Evolutionary conservation across 192 early-diverging fungal genomes (phyloP).

Genomic region (Backusella australiensis): DNA sequence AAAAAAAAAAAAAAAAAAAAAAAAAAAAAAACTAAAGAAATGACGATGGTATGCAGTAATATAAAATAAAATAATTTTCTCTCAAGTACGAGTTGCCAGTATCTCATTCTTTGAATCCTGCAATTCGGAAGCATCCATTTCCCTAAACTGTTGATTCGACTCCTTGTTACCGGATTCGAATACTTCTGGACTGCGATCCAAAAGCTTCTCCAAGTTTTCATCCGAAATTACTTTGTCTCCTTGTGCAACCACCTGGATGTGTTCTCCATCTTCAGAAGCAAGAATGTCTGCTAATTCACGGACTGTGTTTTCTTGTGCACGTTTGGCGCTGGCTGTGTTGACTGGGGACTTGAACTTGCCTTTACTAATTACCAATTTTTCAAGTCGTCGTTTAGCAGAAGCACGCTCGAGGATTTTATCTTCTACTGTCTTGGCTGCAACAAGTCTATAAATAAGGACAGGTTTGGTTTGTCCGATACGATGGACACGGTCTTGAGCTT

Average conservation of each 20-base stretch:
- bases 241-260: conserved; percentile 54
- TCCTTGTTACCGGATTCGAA: conserved; percentile 35
- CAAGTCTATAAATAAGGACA: conserved; percentile 88
- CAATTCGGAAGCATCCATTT: conserved; percentile 41
- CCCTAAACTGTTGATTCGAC: conserved; percentile 39
- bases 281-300: conserved; percentile 75
- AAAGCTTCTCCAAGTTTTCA: conserved; percentile 50
- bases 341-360: conserved; percentile 65
- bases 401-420: conserved; percentile 78
- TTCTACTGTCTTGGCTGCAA: conserved; percentile 85
- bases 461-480: conserved; percentile 93
- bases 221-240: conserved; percentile 59
- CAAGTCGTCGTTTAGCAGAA: conserved; percentile 81
- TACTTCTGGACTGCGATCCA: conserved; percentile 52
- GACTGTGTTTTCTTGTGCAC: conserved; percentile 46
- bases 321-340: neutral
- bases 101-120: conserved; percentile 51
- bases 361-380: conserved; percentile 95
- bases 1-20: no score
- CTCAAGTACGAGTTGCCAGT: conserved; percentile 32
- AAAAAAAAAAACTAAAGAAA: neutral
- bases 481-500: conserved; percentile 96
- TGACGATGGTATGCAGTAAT: neutral
- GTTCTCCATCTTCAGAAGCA: conserved; percentile 67
- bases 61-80: neutral